Conservation (phyloP, 2,329 filamentous ascomycete species). For the Scedosporium aurantiacum region DNA sequence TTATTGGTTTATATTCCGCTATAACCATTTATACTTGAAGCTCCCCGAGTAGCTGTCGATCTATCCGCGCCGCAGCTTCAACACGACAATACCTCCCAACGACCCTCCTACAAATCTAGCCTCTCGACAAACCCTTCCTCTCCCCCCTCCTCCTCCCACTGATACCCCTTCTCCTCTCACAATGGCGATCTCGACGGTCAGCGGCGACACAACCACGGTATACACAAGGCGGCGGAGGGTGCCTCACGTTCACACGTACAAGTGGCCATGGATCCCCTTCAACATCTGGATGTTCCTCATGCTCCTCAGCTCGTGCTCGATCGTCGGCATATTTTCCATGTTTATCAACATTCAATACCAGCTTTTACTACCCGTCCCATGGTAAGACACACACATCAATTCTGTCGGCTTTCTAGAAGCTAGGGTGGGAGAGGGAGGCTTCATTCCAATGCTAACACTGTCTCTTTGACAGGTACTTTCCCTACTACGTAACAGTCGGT, state of each 20-base stretch:
- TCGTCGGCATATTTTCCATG: conserved; percentile 49
- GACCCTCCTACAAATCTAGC: not conserved
- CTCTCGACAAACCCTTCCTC: not conserved
- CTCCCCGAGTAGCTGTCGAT: not conserved
- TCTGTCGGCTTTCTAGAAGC: not conserved
- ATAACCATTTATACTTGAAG: not conserved
- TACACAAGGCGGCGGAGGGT: conserved; percentile 11
- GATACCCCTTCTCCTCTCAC: conserved; percentile 1
- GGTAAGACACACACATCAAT: conserved; percentile 29
- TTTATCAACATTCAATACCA: conserved; percentile 50
- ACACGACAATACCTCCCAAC: not conserved
- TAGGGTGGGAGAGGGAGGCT: too few species aligned
- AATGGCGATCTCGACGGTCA: conserved; percentile 22
- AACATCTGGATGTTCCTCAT: conserved; percentile 59
- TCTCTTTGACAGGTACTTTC: conserved; percentile 46
- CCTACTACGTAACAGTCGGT: conserved; percentile 51
- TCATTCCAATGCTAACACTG: not conserved
- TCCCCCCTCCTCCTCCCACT: not conserved
- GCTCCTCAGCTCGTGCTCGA: conserved; percentile 45
- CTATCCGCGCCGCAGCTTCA: not conserved
- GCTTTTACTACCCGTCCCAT: conserved; percentile 44
- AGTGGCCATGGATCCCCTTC: conserved; percentile 57
- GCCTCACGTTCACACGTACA: conserved; percentile 46
- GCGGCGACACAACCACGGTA: conserved; percentile 12
- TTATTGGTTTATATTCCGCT: not conserved